A percentile compares a stretch with the other conserved stretches of the same genome.
phyloP scores from a whole-genome alignment of 2,329 filamentous ascomycete species.

The Microdochium trichocladiopsis region DNA sequence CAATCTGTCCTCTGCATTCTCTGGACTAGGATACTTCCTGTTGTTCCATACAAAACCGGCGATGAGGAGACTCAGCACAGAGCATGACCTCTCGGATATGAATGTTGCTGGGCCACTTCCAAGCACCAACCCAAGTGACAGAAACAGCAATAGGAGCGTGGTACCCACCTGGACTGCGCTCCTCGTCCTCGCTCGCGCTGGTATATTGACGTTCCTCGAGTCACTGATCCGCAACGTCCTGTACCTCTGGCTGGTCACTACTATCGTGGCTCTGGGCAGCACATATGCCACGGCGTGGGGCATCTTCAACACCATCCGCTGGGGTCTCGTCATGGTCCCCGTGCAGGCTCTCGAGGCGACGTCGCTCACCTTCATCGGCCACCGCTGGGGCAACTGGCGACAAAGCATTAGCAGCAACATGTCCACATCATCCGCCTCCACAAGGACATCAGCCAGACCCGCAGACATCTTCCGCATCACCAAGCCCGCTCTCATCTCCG shows the following conservation, averaged over 20 bases:
- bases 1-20: slow-evolving; percentile 44
- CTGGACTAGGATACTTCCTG: slow-evolving; percentile 55
- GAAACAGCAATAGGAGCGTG: slow-evolving; percentile 5
- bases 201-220: slow-evolving; percentile 52
- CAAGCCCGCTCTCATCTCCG: slow-evolving; percentile 45
- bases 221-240: slow-evolving; percentile 61
- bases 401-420: slow-evolving; percentile 12
- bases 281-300: slow-evolving; percentile 68
- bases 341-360: slow-evolving; percentile 61
- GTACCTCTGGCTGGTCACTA: slow-evolving; percentile 63
- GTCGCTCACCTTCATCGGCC: slow-evolving; percentile 57
- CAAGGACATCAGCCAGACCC: slow-evolving; percentile 6
- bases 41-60: slow-evolving; percentile 16
- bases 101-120: not conserved
- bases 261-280: slow-evolving; percentile 54
- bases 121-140: too few species aligned
- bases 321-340: slow-evolving; percentile 69
- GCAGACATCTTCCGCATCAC: slow-evolving; percentile 27
- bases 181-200: slow-evolving; percentile 45
- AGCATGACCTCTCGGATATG: not conserved
- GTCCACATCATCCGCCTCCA: too few species aligned
- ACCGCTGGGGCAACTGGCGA: slow-evolving; percentile 52
- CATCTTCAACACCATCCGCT: slow-evolving; percentile 66
- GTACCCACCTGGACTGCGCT: slow-evolving; percentile 36
- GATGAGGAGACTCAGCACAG: not conserved